Evolutionary conservation across 441 rosid genomes (phyloP).

Genomic region (Hypseocharis bilobata): DNA sequence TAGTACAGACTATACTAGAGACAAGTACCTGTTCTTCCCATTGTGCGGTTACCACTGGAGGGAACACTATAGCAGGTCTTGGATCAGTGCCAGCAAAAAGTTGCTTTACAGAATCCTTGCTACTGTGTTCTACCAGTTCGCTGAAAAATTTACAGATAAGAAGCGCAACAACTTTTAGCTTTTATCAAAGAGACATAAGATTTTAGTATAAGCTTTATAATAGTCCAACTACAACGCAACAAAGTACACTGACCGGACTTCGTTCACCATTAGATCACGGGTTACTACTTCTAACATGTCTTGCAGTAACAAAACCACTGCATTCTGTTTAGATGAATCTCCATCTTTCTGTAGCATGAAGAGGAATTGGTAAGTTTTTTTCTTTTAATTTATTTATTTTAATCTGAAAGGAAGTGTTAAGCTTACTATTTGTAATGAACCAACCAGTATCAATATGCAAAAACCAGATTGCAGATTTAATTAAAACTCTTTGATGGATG

Average conservation of each 20-base stretch:
- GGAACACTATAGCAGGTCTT: constrained; percentile 75
- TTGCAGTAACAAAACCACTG: constrained; percentile 72
- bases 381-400: not conserved
- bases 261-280: constrained; percentile 91
- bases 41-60: constrained; percentile 65
- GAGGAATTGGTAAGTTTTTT: constrained; percentile 7
- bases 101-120: constrained; percentile 88
- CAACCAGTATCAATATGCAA: not conserved
- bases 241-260: constrained; percentile 65
- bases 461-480: not conserved
- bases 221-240: constrained; percentile 16
- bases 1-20: constrained; percentile 3
- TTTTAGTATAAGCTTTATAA: not conserved
- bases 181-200: constrained; percentile 11
- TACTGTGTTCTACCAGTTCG: constrained; percentile 73
- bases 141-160: constrained; percentile 31
- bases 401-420: not conserved
- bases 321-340: constrained; percentile 60
- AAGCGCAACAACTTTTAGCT: constrained; percentile 7
- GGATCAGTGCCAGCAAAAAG: constrained; percentile 83
- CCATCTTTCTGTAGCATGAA: constrained; percentile 72
- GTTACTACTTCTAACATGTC: constrained; percentile 96
- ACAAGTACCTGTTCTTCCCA: constrained; percentile 87
- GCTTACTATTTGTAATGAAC: not conserved
- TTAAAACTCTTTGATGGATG: constrained; percentile 10